A percentile compares a stretch with the other conserved stretches of the same genome.
Conservation (phyloP, 192 early-diverging fungal species). For the Kappamyces sp. region DNA sequence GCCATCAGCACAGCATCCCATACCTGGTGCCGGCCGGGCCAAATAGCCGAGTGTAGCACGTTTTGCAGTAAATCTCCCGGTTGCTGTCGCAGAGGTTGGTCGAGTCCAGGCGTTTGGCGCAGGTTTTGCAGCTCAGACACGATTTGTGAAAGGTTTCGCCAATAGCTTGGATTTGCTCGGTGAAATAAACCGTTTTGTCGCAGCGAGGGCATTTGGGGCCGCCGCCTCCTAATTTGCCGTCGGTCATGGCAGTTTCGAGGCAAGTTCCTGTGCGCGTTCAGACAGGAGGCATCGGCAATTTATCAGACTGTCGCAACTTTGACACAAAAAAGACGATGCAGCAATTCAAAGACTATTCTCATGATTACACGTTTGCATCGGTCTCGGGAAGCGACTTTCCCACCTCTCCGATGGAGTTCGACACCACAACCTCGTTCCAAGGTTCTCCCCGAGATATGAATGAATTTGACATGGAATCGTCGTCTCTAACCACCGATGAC, state of each 20-base stretch:
- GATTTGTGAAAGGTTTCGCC: background rate
- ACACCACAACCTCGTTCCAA: no score
- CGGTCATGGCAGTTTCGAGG: no score
- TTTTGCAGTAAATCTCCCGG: conserved; percentile 43
- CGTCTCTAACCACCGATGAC: conserved; percentile 9
- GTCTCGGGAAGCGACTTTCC: no score
- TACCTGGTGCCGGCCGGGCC: conserved; percentile 39
- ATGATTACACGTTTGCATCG: no score
- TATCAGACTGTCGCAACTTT: no score
- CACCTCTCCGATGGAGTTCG: no score
- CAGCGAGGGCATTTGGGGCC: conserved; percentile 5
- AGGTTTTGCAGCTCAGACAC: conserved; percentile 30
- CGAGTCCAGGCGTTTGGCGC: conserved; percentile 40
- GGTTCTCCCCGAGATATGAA: no score
- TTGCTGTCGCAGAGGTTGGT: conserved; percentile 40
- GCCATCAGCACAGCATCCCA: background rate
- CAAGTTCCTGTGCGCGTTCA: no score
- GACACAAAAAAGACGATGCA: no score
- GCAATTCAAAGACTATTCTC: no score
- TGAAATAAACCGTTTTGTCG: conserved; percentile 11
- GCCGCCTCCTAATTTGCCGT: conserved; percentile 1
- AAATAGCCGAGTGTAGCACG: conserved; percentile 44
- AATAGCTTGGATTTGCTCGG: conserved; percentile 1
- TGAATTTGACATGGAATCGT: background rate
- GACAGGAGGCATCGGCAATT: no score